Evolutionary conservation across 2,329 filamentous ascomycete genomes (phyloP), one percentile per base, ranked within the genome.

Genomic region (Elsinoe necatrix): DNA sequence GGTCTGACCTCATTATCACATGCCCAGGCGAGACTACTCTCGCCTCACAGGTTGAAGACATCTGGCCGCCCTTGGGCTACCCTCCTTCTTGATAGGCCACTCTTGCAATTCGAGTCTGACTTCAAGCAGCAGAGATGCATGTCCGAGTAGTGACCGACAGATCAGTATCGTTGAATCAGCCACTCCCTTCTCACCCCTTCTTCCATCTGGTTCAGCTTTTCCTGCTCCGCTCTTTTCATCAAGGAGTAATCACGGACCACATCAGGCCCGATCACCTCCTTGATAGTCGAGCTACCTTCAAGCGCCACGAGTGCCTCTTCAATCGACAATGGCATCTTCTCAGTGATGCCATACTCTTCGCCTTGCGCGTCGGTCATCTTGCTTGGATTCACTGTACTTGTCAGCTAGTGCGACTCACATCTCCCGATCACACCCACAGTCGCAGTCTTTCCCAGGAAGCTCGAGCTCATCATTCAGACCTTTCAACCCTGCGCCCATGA

Each of bases 141-240:
- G n/a, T n/a, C n/a, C n/a, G n/a, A n/a, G 11, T 29, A 12, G 45
- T 45, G 3, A 8, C 23, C 23, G 34, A 12, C n/a, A 4, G 12
- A 20, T 64, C 61, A 86, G 64, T 88, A 89, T 61, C 84, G 72
- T 65, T 86, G 82, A 60, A 87, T 76, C 56, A 87, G 68, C 80
- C 84, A 89, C 12, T 72, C 67, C 61, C 75, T 74, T 52, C 76
- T 74, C 58, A 78, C 69, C 2, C 71, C 67, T 3, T 72, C 70
- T 0, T 62, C 63, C 77, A 87, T 80, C 1, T 65, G 64, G 8
- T 67, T 68, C 58, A 83, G 63, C 63, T 82, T 69, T 18, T 70
- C 69, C 60, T 77, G 66, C 71, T 89, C 85, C 1, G 71, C 76
- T 59, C 72, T 72, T 72, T 88, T 88, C 60, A 85, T 73, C 0